phyloP scores from a whole-genome alignment of 2,329 filamentous ascomycete genomes.

The Hymenoscyphus albidus region DNA sequence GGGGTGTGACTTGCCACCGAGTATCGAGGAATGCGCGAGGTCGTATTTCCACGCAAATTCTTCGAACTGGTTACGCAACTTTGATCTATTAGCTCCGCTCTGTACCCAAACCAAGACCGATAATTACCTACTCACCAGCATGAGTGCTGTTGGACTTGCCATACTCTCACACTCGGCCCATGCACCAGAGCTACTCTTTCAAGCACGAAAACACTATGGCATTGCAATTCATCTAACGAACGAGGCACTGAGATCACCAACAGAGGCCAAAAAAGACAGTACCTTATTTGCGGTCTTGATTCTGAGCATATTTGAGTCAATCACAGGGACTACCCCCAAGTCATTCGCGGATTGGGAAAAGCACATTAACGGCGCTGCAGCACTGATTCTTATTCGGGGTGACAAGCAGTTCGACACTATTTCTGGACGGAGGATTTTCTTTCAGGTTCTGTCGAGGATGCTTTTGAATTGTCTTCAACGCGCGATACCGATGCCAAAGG shows the following conservation, averaged over 20 bases:
- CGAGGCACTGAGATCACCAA: constrained; percentile 43
- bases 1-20: not conserved
- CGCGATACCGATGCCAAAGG: constrained; percentile 45
- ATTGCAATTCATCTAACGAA: constrained; percentile 48
- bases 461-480: constrained; percentile 50
- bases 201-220: constrained; percentile 47
- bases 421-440: constrained; percentile 49
- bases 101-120: constrained; percentile 10
- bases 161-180: constrained; percentile 41
- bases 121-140: constrained; percentile 25
- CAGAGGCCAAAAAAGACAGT: constrained; percentile 46
- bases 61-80: constrained; percentile 38
- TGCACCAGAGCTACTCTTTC: constrained; percentile 40
- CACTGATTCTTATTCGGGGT: constrained; percentile 47
- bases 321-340: constrained; percentile 43
- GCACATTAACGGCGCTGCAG: constrained; percentile 51
- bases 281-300: constrained; percentile 52
- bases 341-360: constrained; percentile 50
- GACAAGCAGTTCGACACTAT: constrained; percentile 44
- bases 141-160: constrained; percentile 50
- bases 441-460: constrained; percentile 49
- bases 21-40: not conserved
- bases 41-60: constrained; percentile 50
- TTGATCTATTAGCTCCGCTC: constrained; percentile 13
- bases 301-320: constrained; percentile 50